Conservation (phyloP, 352 stramenopile genomes). For the Pythium plurisporium region DNA sequence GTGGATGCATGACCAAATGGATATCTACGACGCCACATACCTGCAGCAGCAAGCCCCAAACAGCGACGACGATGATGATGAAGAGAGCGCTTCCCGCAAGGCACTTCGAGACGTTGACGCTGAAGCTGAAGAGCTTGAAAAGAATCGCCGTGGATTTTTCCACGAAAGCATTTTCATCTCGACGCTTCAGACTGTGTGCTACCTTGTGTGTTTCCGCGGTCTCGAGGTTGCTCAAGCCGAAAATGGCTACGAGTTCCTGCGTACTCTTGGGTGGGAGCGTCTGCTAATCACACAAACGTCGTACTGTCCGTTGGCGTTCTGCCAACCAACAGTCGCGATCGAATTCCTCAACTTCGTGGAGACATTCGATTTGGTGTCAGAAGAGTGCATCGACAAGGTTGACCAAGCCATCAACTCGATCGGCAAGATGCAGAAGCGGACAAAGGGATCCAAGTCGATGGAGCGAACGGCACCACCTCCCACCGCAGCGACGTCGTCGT, state of each 20-base stretch:
- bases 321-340: slow-evolving; percentile 70
- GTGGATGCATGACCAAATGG: slow-evolving; percentile 94
- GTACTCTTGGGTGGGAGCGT: slow-evolving; percentile 76
- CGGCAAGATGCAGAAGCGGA: slow-evolving; percentile 26
- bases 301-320: slow-evolving; percentile 73
- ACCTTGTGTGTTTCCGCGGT: slow-evolving; percentile 97
- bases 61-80: slow-evolving; percentile 9
- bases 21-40: slow-evolving; percentile 61
- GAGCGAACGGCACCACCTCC: slow-evolving; percentile 52
- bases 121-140: slow-evolving; percentile 27
- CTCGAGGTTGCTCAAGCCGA: slow-evolving; percentile 73
- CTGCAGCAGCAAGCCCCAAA: slow-evolving; percentile 21
- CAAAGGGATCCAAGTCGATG: slow-evolving; percentile 54
- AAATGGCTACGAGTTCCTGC: slow-evolving; percentile 75
- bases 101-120: slow-evolving; percentile 18
- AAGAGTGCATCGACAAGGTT: slow-evolving; percentile 70
- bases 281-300: slow-evolving; percentile 48
- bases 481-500: slow-evolving; percentile 21
- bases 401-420: slow-evolving; percentile 62
- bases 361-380: slow-evolving; percentile 68
- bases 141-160: slow-evolving; percentile 29
- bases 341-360: slow-evolving; percentile 84
- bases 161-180: slow-evolving; percentile 78
- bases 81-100: slow-evolving; percentile 18
- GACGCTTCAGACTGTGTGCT: slow-evolving; percentile 94